Conservation (phyloP, 148 eudicot genomes). For the Silene conica region DNA sequence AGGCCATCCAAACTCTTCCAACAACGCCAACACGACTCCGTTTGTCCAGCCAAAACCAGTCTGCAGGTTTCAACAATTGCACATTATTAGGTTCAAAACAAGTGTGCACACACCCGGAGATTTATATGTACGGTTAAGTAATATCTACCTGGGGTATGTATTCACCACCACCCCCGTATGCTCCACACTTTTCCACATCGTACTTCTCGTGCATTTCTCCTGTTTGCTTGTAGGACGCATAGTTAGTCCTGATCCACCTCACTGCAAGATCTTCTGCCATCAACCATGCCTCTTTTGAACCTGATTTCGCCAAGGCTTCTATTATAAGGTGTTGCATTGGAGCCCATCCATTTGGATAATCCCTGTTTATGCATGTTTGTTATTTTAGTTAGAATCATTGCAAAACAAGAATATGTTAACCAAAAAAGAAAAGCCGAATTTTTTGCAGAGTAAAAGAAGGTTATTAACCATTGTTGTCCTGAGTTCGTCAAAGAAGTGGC, state of each 20-base stretch:
- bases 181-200: constrained; percentile 72
- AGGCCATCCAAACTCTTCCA: constrained; percentile 97
- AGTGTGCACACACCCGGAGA: not conserved
- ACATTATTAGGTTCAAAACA: not conserved
- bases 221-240: constrained; percentile 62
- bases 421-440: not conserved
- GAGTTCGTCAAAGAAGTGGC: constrained; percentile 76
- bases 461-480: constrained; percentile 78
- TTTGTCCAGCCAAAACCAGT: constrained; percentile 95
- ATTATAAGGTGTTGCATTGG: constrained; percentile 87
- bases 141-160: constrained; percentile 69
- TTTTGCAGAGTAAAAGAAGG: not conserved
- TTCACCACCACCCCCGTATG: constrained; percentile 87
- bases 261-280: constrained; percentile 71
- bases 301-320: constrained; percentile 71
- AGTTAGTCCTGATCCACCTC: constrained; percentile 77
- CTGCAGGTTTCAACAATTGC: constrained; percentile 30
- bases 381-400: not conserved
- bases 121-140: not conserved
- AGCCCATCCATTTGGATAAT: constrained; percentile 96
- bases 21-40: constrained; percentile 74
- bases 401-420: not conserved
- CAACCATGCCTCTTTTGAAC: constrained; percentile 46
- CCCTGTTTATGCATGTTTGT: constrained; percentile 43
- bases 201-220: constrained; percentile 90